phyloP scores from a whole-genome alignment of 495 filamentous ascomycete species.

The Terfezia claveryi region DNA sequence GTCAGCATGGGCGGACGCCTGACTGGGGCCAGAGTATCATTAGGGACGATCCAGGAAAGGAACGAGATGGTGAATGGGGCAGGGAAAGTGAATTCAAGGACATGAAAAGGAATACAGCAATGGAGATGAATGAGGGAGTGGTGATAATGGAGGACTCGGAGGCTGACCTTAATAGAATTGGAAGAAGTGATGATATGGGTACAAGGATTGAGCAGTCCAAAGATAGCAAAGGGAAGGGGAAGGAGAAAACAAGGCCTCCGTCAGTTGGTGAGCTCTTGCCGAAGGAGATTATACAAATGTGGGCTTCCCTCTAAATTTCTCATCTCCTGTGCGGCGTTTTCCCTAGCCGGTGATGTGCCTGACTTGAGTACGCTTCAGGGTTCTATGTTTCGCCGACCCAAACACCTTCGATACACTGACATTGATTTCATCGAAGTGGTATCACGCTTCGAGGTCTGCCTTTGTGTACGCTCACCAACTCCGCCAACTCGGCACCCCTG shows the following conservation, averaged over 20 bases:
- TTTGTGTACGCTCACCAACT: constrained; percentile 53
- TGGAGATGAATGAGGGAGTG: neutral
- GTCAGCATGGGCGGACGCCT: no score
- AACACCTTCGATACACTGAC: constrained; percentile 64
- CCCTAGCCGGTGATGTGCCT: neutral
- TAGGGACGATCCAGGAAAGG: neutral
- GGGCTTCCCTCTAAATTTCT: constrained; percentile 2
- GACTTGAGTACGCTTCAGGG: constrained; percentile 27
- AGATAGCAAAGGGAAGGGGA: constrained; percentile 5
- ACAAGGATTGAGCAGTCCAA: no score
- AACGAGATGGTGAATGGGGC: neutral
- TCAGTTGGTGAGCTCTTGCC: constrained; percentile 21
- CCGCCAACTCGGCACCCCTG: neutral
- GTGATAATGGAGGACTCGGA: neutral
- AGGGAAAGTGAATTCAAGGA: neutral
- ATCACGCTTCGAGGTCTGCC: constrained; percentile 44
- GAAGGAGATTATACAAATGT: constrained; percentile 26
- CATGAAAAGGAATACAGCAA: neutral
- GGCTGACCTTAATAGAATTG: neutral
- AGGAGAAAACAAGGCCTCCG: constrained; percentile 6
- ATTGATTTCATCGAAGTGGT: constrained; percentile 63
- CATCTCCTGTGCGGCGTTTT: neutral
- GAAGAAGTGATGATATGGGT: constrained; percentile 3
- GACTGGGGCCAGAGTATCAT: neutral
- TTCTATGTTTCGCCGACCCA: constrained; percentile 50